Percentiles rank a stretch among this genome's conserved stretches.
These are phyloP conservation scores for Eimeria zaria DNA, from an alignment of 169 alveolate species.

Conservation along the genomic window DNA sequence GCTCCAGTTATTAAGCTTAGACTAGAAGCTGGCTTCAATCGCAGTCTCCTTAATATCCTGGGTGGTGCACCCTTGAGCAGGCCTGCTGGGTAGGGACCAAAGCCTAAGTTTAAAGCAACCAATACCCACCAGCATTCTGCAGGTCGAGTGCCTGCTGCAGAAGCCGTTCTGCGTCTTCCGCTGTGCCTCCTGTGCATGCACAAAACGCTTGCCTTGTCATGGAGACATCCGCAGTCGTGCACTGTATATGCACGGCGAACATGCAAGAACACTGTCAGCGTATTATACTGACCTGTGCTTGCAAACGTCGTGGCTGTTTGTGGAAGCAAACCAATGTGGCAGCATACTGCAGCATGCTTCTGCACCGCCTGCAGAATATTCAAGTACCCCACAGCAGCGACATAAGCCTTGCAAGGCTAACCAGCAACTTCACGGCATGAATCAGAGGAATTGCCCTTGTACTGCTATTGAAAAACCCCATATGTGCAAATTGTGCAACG, in stretches of 20 bases:
- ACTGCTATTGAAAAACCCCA: neutral
- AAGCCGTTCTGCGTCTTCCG: slow-evolving; percentile 66
- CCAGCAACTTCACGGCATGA: neutral
- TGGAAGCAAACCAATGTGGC: slow-evolving; percentile 86
- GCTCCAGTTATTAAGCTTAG: too few species aligned
- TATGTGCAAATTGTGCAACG: neutral
- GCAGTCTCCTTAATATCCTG: neutral
- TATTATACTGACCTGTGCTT: slow-evolving; percentile 46
- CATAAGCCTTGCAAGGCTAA: neutral
- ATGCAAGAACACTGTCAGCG: neutral
- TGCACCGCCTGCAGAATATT: slow-evolving; percentile 53
- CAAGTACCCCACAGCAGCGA: neutral
- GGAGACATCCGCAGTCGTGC: neutral
- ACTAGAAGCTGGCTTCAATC: neutral
- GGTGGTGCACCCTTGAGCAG: neutral
- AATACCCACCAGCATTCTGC: slow-evolving; percentile 78
- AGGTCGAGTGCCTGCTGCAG: slow-evolving; percentile 76
- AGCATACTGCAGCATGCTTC: slow-evolving; percentile 71
- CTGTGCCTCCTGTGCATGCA: slow-evolving; percentile 54
- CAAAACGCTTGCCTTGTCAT: neutral
- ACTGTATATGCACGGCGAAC: neutral
- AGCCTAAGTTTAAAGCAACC: neutral
- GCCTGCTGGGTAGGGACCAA: neutral
- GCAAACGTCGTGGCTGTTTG: slow-evolving; percentile 83
- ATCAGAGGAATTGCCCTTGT: neutral